A percentile compares a stretch with the other conserved stretches of the same genome.
phyloP scores from a whole-genome alignment of 139 green algal genomes.

The Diplosphaera chodatii region DNA sequence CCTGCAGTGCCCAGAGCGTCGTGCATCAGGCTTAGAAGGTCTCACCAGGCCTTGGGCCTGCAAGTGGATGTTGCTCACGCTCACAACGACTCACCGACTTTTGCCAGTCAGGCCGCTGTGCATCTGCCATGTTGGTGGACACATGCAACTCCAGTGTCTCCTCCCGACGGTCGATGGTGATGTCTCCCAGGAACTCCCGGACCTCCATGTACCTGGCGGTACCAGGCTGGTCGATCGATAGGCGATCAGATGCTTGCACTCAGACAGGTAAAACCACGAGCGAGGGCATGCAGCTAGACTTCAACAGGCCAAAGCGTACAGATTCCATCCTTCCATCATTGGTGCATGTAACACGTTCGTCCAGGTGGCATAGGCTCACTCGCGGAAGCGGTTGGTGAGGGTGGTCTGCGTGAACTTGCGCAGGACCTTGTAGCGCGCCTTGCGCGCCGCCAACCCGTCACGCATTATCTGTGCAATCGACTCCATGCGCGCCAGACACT shows the following conservation, averaged over 20 bases:
- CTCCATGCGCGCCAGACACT: not conserved
- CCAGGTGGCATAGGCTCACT: too few species aligned
- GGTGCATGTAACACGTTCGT: too few species aligned
- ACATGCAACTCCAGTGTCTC: not conserved
- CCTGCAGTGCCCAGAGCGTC: too few species aligned
- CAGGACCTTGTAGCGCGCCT: not conserved
- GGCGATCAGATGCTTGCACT: too few species aligned
- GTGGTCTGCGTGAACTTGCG: not conserved
- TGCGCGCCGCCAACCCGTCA: not conserved
- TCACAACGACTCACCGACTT: not conserved
- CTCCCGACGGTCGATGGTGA: not conserved
- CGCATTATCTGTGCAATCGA: not conserved
- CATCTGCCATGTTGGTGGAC: not conserved
- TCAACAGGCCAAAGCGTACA: too few species aligned
- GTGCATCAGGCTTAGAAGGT: too few species aligned
- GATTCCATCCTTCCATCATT: too few species aligned
- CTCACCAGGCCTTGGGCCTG: too few species aligned
- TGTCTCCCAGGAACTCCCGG: not conserved
- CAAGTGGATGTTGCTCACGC: too few species aligned
- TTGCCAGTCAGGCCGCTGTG: not conserved
- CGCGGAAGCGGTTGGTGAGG: not conserved
- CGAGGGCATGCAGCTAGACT: too few species aligned
- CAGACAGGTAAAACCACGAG: too few species aligned
- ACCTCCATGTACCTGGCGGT: not conserved
- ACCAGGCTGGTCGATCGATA: too few species aligned